Evolutionary conservation across 169 alveolate genomes (phyloP), one percentile per base, ranked within the genome.

Genomic region (Eimeria acervulina): DNA sequence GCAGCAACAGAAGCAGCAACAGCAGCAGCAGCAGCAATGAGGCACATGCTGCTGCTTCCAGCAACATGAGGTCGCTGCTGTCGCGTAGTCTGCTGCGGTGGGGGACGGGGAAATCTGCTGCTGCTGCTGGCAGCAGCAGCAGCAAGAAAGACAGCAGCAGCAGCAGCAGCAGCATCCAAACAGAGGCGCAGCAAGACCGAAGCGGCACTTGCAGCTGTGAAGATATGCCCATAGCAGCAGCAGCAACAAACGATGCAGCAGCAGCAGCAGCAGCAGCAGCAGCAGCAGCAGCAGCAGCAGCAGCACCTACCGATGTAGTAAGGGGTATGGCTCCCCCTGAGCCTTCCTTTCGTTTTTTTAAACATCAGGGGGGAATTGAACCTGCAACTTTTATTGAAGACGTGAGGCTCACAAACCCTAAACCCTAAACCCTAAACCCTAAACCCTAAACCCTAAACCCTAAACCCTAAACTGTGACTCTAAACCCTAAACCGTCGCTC

Each of bases 201-300:
- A n/a, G n/a, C n/a, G n/a, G n/a, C n/a, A n/a, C n/a, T n/a, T n/a
- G n/a, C n/a, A n/a, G n/a, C n/a, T n/a, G n/a, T n/a, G n/a, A n/a
- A n/a, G n/a, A n/a, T n/a, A n/a, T n/a, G n/a, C n/a, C 55, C 5
- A 47, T 12, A 47, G 19, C 55, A 47, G 55, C 28, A 74, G 44
- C 85, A 74, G 52, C 38, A 17, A 12, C 85, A 74, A 21, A 42
- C 4, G 85, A 42, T 15, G 85, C 51, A 28, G 85, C 47, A 74
- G 52, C 38, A 33, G 85, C 51, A 28, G 51, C 85, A 33, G 17
- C 85, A 28, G 85, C 85, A 74, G 47, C 85, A 28, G 85, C 38
- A 74, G 85, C 38, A 28, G 85, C 52, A 26, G 85, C 38, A 28
- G 85, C 85, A 28, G 85, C 85, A 74, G 47, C 85, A 74, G 44